phyloP scores from a whole-genome alignment of 192 early-diverging fungal species.

The Backusella circina region DNA sequence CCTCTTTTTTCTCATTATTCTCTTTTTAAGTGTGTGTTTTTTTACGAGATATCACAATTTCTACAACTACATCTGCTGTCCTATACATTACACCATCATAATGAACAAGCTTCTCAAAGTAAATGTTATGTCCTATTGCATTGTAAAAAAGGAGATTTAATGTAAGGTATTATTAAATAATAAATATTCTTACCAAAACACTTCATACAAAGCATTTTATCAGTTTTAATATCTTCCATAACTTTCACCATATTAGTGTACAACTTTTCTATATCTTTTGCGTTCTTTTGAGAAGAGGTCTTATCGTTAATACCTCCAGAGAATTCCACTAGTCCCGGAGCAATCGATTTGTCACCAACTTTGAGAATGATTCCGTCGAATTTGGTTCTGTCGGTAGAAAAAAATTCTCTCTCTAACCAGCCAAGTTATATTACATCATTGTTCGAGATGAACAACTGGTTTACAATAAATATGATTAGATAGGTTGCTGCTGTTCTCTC shows the following conservation, averaged over 20 bases:
- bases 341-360: not conserved
- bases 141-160: no score
- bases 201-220: no score
- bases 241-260: not conserved
- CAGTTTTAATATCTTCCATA: no score
- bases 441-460: not conserved
- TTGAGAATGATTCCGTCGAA: not conserved
- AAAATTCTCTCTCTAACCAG: slow-evolving; percentile 3
- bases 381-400: not conserved
- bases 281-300: not conserved
- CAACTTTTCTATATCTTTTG: slow-evolving; percentile 6
- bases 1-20: no score
- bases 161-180: no score
- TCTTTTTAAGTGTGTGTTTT: no score
- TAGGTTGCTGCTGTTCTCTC: not conserved
- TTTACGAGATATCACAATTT: no score
- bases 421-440: not conserved
- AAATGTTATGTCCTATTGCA: no score
- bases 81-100: no score
- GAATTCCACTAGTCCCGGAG: not conserved
- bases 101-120: no score
- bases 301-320: not conserved
- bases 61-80: no score
- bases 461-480: not conserved
- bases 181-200: no score